Evolutionary conservation across 2,329 filamentous ascomycete genomes (phyloP).

Genomic region (Harringtonia lauricola): DNA sequence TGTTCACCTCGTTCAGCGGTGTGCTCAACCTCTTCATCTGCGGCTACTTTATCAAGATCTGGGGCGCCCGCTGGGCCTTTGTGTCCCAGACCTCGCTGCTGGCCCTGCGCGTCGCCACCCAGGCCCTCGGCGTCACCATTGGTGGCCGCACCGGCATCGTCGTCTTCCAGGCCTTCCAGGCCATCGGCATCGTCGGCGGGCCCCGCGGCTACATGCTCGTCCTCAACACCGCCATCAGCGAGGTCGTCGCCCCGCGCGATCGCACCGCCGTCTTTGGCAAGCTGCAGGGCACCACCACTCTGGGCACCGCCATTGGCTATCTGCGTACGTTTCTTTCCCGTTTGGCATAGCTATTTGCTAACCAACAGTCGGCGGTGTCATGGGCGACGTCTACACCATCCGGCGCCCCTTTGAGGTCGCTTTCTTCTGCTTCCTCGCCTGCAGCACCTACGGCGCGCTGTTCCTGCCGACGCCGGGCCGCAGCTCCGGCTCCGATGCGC

Average conservation of each 20-base stretch:
- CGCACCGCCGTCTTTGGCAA: constrained; percentile 54
- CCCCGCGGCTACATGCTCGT: constrained; percentile 59
- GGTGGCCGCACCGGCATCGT: constrained; percentile 49
- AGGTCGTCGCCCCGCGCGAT: constrained; percentile 45
- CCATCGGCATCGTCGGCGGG: constrained; percentile 56
- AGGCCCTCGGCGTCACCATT: constrained; percentile 51
- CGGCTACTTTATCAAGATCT: constrained; percentile 52
- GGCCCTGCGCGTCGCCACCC: constrained; percentile 48
- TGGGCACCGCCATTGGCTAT: constrained; percentile 53
- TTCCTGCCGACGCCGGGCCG: not conserved
- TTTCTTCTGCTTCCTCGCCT: not conserved
- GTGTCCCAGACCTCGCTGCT: constrained; percentile 52
- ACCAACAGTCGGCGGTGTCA: constrained; percentile 43
- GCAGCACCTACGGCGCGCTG: not conserved
- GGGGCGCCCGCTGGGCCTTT: constrained; percentile 51
- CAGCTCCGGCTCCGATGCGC: too few relatives aligned
- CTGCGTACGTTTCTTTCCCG: constrained; percentile 28
- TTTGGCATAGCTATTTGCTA: not conserved
- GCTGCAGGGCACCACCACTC: constrained; percentile 54
- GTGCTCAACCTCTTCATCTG: constrained; percentile 56
- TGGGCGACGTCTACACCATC: constrained; percentile 52
- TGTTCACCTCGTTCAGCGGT: constrained; percentile 3
- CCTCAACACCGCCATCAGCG: constrained; percentile 56
- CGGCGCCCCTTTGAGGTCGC: constrained; percentile 48
- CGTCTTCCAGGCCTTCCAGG: constrained; percentile 54